Evolutionary conservation across 495 filamentous ascomycete genomes (phyloP).

Genomic region (Aspergillus bridgeri): DNA sequence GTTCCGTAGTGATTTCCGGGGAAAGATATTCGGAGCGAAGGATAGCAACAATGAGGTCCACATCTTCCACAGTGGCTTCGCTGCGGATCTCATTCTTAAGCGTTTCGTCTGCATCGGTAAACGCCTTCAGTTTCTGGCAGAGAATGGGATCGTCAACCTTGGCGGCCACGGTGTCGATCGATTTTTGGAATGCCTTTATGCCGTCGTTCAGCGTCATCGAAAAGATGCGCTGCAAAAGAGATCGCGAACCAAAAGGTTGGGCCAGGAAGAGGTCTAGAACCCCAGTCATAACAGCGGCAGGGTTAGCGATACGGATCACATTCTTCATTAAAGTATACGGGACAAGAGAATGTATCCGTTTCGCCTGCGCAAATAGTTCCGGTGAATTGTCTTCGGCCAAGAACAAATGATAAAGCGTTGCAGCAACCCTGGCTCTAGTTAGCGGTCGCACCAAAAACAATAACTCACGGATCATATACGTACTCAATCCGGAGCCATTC

Average conservation of each 20-base stretch:
- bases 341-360: constrained; percentile 87
- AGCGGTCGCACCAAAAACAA: constrained; percentile 5
- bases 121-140: constrained; percentile 77
- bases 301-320: constrained; percentile 92
- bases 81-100: constrained; percentile 68
- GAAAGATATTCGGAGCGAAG: constrained; percentile 68
- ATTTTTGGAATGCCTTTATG: constrained; percentile 75
- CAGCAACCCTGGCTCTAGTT: constrained; percentile 60
- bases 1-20: constrained; percentile 64
- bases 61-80: constrained; percentile 64
- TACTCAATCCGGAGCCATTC: constrained; percentile 96
- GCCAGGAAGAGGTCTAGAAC: constrained; percentile 93
- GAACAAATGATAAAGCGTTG: constrained; percentile 96
- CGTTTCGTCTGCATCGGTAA: constrained; percentile 67
- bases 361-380: constrained; percentile 90
- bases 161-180: constrained; percentile 68
- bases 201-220: constrained; percentile 88
- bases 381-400: constrained; percentile 97
- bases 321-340: constrained; percentile 94
- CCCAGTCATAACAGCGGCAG: constrained; percentile 89
- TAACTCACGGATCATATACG: constrained; percentile 7
- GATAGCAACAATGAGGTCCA: constrained; percentile 82
- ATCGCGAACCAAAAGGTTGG: constrained; percentile 86
- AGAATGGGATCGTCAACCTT: constrained; percentile 79
- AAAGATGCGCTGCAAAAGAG: constrained; percentile 89